Evolutionary conservation across 345 rosid genomes (phyloP), one percentile per base, ranked within the genome.

Genomic region (Carallia brachiata): DNA sequence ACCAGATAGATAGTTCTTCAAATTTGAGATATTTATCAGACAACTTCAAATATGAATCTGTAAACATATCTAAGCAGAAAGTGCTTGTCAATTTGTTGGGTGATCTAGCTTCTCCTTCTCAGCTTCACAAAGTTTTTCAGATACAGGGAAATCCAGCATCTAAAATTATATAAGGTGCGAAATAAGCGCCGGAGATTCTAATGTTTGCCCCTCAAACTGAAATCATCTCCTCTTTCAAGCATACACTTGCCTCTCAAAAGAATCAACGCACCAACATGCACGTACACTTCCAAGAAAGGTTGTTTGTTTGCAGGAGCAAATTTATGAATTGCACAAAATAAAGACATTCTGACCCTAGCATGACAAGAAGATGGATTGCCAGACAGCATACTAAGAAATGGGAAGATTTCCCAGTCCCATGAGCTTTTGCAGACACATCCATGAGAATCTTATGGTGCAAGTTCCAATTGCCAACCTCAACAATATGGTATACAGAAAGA

Each of bases 11-110:
- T 47, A 60, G 23, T 16, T 58, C 69, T 65, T 65, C 30, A 54
- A 65, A 57, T 10, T 55, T 44, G 7, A 4, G 57, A 55, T 19
- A 71, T 37, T 54, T n/a, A 17, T 18, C 30, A 6, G 47, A 54
- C 5, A 55, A 56, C 50, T 34, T 28, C 6, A 50, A 9, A 28
- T 47, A 18, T 8, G 36, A 36, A 40, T 48, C 15, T n/a, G 17
- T 52, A 50, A 70, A 50, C 32, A 17, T 52, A 59, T 69, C 27
- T 47, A 59, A 69, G 52, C 44, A 32, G 34, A 12, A 48, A 16
- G 5, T 7, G 48, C 31, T 16, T 50, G 6, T 31, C 44, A 2
- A 44, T 4, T 7, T 4, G 16, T 23, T 13, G 15, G 61, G 58
- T 19, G n/a, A 18, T 67, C 27, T 30, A 19, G 37, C 52, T 23